These are phyloP conservation scores for Cladosporium velox DNA, from an alignment of 2,329 filamentous ascomycete genomes.

Conservation along the genomic window DNA sequence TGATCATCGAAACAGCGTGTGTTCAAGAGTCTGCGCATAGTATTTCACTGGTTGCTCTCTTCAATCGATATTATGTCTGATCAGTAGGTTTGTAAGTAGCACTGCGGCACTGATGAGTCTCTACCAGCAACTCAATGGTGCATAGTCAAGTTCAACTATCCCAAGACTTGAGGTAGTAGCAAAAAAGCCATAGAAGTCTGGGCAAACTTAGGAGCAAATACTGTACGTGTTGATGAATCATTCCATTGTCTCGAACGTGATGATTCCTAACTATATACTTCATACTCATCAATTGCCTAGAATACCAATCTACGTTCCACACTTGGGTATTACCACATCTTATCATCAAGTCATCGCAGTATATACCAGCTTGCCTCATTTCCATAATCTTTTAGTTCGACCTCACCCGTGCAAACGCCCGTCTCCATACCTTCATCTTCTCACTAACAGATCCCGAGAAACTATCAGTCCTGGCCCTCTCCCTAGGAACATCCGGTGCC, in stretches of 20 bases:
- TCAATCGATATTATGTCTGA: background rate
- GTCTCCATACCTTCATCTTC: slow-evolving; percentile 8
- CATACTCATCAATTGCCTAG: background rate
- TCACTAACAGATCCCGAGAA: slow-evolving; percentile 8
- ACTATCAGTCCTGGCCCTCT: slow-evolving; percentile 5
- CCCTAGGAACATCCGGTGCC: slow-evolving; percentile 17
- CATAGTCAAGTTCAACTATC: background rate
- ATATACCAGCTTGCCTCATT: background rate
- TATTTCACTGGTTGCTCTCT: background rate
- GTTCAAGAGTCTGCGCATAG: too few relatives aligned
- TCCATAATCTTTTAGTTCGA: background rate
- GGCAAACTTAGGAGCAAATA: background rate
- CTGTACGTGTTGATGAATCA: background rate
- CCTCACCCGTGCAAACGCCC: slow-evolving; percentile 9
- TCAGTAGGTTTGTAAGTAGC: background rate
- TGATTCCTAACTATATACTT: background rate
- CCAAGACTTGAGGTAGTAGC: background rate
- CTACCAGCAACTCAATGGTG: background rate
- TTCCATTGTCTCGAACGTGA: background rate
- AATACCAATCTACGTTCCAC: background rate
- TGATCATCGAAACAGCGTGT: background rate
- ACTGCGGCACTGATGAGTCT: background rate
- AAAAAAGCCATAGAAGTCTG: background rate
- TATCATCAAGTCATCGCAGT: background rate
- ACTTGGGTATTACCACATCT: background rate